Conservation (phyloP, 805 yeast species). For the Sugiyamaella floridensis region DNA sequence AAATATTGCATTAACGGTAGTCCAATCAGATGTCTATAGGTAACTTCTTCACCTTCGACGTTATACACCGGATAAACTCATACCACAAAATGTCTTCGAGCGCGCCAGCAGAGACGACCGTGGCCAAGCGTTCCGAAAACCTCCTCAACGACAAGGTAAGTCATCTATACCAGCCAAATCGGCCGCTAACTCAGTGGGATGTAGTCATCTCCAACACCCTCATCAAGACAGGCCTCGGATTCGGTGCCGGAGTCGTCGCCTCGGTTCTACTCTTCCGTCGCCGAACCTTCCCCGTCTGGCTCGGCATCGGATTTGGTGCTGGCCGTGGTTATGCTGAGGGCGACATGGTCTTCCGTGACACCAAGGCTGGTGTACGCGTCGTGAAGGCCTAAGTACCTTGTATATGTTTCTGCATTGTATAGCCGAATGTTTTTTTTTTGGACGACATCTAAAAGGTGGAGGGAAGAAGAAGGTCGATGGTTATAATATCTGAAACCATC, state of each 20-base stretch:
- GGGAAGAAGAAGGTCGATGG: background rate
- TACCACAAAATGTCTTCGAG: constrained; percentile 10
- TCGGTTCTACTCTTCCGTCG: constrained; percentile 86
- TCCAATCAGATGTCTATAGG: background rate
- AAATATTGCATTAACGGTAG: background rate
- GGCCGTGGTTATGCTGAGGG: constrained; percentile 99
- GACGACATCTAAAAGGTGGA: background rate
- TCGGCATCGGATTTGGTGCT: constrained; percentile 94
- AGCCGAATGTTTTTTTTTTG: background rate
- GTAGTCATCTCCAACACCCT: constrained; percentile 88
- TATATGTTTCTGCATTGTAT: background rate
- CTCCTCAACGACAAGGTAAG: constrained; percentile 34
- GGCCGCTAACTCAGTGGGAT: constrained; percentile 59
- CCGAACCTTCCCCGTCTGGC: constrained; percentile 96
- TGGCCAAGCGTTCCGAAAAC: constrained; percentile 25
- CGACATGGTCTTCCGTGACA: constrained; percentile 80
- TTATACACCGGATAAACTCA: background rate
- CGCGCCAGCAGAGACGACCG: constrained; percentile 9
- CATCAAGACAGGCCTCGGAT: constrained; percentile 92
- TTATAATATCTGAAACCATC: too few species aligned
- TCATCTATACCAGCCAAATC: background rate
- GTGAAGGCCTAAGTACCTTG: constrained; percentile 23
- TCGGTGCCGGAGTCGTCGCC: constrained; percentile 92
- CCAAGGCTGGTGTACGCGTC: constrained; percentile 28
- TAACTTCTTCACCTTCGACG: background rate